Percentiles rank a stretch among this genome's conserved stretches.
These are phyloP conservation scores for Alisma plantagoaquatica DNA, from an alignment of 106 monocot species.

Conservation along the genomic window DNA sequence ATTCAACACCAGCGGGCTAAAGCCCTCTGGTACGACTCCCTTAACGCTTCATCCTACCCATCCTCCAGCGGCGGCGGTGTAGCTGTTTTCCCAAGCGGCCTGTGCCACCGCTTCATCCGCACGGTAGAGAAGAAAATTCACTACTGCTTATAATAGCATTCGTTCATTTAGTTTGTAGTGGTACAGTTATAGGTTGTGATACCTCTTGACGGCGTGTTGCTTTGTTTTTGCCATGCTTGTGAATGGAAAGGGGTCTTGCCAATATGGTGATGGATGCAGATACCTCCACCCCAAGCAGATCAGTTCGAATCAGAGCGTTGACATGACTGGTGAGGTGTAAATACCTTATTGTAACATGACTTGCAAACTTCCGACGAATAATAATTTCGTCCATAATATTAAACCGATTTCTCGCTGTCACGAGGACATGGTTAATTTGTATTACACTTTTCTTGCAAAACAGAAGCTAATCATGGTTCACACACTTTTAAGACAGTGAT, in stretches of 20 bases:
- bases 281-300: slow-evolving; percentile 49
- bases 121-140: slow-evolving; percentile 29
- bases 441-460: no score
- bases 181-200: no score
- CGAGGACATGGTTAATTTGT: no score
- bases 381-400: no score
- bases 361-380: no score
- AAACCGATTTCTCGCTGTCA: no score
- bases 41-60: slow-evolving; percentile 20
- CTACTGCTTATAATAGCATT: neutral
- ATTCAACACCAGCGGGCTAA: slow-evolving; percentile 62
- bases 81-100: slow-evolving; percentile 13
- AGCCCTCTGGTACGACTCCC: slow-evolving; percentile 60
- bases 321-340: neutral
- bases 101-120: slow-evolving; percentile 77
- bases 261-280: slow-evolving; percentile 50
- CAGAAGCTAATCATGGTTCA: no score
- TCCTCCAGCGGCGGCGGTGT: slow-evolving; percentile 13
- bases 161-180: neutral
- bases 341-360: no score
- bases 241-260: slow-evolving; percentile 39
- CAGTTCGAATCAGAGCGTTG: neutral
- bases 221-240: neutral
- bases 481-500: no score
- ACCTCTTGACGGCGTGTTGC: neutral